phyloP scores from a whole-genome alignment of 2,329 filamentous ascomycete species.

The Teratosphaeria nubilosa region DNA sequence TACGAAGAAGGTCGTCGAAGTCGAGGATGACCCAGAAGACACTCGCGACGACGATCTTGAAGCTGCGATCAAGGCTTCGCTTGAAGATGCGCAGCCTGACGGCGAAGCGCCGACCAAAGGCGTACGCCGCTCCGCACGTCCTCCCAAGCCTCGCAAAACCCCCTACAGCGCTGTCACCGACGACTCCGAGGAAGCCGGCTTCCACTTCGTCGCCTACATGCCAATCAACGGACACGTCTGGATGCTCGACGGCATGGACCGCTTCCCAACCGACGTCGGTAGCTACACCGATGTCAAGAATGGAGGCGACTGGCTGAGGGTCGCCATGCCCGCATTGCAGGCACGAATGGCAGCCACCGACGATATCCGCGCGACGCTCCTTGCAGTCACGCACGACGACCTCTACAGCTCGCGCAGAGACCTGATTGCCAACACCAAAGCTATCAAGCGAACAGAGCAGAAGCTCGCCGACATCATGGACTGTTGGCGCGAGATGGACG shows the following conservation, averaged over 20 bases:
- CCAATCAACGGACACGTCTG: slow-evolving; percentile 65
- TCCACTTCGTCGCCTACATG: slow-evolving; percentile 85
- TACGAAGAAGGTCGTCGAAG: neutral
- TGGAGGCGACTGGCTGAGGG: slow-evolving; percentile 52
- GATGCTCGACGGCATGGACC: slow-evolving; percentile 79
- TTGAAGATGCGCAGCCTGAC: neutral
- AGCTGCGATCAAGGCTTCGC: neutral
- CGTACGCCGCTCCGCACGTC: slow-evolving; percentile 16
- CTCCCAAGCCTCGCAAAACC: slow-evolving; percentile 28
- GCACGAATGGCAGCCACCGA: slow-evolving; percentile 57
- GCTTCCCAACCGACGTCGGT: slow-evolving; percentile 57
- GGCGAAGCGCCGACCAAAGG: slow-evolving; percentile 2
- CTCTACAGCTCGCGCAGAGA: slow-evolving; percentile 37
- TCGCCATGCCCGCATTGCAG: slow-evolving; percentile 55
- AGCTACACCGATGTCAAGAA: slow-evolving; percentile 28
- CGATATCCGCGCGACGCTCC: slow-evolving; percentile 63
- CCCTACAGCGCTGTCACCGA: slow-evolving; percentile 35
- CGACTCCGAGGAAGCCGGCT: slow-evolving; percentile 52
- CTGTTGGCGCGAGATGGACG: slow-evolving; percentile 34
- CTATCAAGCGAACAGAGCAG: slow-evolving; percentile 30
- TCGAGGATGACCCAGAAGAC: slow-evolving; percentile 3
- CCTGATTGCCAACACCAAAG: slow-evolving; percentile 36
- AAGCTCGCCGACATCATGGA: slow-evolving; percentile 30
- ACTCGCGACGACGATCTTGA: slow-evolving; percentile 4
- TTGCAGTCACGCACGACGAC: slow-evolving; percentile 63